These are phyloP conservation scores for Leccinum subtestaceum DNA, from an alignment of 768 basidiomycete genomes.

Conservation along the genomic window DNA sequence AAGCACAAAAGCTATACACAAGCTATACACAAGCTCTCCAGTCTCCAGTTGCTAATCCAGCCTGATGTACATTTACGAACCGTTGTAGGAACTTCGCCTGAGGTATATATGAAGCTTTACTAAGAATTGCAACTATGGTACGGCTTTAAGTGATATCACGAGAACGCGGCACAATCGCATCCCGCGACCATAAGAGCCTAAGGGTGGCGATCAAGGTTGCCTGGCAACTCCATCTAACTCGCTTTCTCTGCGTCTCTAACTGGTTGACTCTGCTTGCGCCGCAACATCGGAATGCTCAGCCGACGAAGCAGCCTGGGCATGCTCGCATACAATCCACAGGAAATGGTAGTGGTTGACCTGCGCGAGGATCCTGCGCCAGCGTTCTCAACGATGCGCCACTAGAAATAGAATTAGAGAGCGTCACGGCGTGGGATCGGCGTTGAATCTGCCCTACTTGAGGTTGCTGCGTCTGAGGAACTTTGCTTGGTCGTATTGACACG, in stretches of 20 bases:
- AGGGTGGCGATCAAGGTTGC: not conserved
- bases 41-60: not conserved
- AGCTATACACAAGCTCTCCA: not conserved
- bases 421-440: constrained; percentile 5
- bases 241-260: not conserved
- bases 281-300: constrained; percentile 28
- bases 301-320: constrained; percentile 25
- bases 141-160: not conserved
- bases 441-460: not conserved
- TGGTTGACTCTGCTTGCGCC: constrained; percentile 25
- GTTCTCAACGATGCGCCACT: not conserved
- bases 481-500: constrained; percentile 6
- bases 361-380: not conserved
- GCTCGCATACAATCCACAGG: constrained; percentile 9
- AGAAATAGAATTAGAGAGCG: constrained; percentile 16
- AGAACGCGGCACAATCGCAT: not conserved
- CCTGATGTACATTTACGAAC: not conserved
- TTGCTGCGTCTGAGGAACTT: not conserved
- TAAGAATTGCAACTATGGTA: not conserved
- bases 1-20: not conserved
- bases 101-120: not conserved
- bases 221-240: not conserved
- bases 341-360: not conserved
- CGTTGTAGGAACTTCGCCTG: not conserved
- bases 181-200: too few relatives aligned